Evolutionary conservation across 1,284 basidiomycete genomes (phyloP), one percentile per base, ranked within the genome.

Genomic region (Trichosporon sp.): DNA sequence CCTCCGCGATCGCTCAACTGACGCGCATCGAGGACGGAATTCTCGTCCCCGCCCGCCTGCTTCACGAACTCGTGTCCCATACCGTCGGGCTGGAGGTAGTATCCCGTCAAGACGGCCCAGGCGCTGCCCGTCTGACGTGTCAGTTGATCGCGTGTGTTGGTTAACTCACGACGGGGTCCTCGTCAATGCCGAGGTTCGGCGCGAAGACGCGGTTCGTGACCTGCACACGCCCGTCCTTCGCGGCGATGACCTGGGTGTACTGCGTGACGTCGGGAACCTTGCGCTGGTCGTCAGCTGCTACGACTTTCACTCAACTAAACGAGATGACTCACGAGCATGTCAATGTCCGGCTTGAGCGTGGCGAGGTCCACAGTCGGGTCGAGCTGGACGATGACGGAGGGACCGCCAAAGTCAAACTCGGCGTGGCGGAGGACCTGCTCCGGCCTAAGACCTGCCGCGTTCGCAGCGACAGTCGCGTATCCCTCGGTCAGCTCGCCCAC

Each of bases 161-260:
- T 7, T 8, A 10, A 78, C 78, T 74, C 67, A 81, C 80, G 11
- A 82, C 80, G 19, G 79, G 78, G 72, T 82, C 81, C 66, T 82
- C 81, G 40, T 78, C 76, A 46, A 81, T 71, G 1, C 77, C 79
- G 11, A 78, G 40, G 4, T 73, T 76, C 2, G 78, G 76, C 0
- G 65, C 77, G 59, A 78, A 79, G 14, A 81, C 78, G 54, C 81
- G 71, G 2, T 74, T 75, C 32, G 74, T 72, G 56, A 70, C 54
- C 4, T 21, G 65, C 16, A 74, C 46, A 2, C 12, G 35, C 19
- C 65, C 63, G 8, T 26, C 54, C 12, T 67, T 63, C 35, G 31
- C 48, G 1, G 51, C n/a, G 1, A 69, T 56, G 26, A 74, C 68
- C 66, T 81, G 78, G 5, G 79, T 81, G 64, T 78, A 71, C 35